Evolutionary conservation across 768 basidiomycete species (phyloP).

Genomic region (Auricularia cornea): DNA sequence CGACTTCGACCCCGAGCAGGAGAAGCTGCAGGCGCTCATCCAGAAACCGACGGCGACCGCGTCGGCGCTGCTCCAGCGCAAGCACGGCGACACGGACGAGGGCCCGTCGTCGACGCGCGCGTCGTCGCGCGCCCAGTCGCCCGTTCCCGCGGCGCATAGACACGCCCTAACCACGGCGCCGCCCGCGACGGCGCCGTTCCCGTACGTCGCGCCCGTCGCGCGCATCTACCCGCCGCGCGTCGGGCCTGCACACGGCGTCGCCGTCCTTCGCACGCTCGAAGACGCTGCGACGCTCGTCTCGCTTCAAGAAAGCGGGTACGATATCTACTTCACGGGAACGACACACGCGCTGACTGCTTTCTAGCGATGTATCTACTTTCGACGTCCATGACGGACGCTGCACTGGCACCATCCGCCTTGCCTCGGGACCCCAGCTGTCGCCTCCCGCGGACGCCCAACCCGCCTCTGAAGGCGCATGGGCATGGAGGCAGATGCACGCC

Average conservation of each 20-base stretch:
- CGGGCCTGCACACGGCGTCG: conserved; percentile 33
- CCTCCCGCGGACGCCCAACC: conserved; percentile 18
- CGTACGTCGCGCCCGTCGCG: not conserved
- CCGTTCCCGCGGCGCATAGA: not conserved
- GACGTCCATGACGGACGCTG: conserved; percentile 44
- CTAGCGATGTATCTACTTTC: conserved; percentile 47
- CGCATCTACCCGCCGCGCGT: conserved; percentile 37
- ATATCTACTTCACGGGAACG: not conserved
- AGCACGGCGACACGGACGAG: not conserved
- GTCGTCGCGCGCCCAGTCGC: conserved; percentile 16
- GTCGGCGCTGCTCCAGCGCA: conserved; percentile 22
- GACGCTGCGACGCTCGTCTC: conserved; percentile 37
- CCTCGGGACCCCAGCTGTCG: conserved; percentile 18
- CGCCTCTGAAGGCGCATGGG: conserved; percentile 19
- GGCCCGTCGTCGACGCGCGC: conserved; percentile 35
- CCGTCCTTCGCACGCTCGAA: conserved; percentile 40
- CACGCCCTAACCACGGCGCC: not conserved
- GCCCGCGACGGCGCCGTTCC: not conserved
- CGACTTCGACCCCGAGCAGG: conserved; percentile 75
- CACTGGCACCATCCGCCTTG: conserved; percentile 23
- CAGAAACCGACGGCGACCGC: conserved; percentile 36
- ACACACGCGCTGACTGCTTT: conserved; percentile 1
- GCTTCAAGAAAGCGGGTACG: conserved; percentile 61
- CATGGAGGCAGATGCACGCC: conserved; percentile 26
- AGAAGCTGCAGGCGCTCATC: conserved; percentile 65